Conservation (phyloP, 371 early-diverging fungal genomes). For the Actinomortierella wolfii region DNA sequence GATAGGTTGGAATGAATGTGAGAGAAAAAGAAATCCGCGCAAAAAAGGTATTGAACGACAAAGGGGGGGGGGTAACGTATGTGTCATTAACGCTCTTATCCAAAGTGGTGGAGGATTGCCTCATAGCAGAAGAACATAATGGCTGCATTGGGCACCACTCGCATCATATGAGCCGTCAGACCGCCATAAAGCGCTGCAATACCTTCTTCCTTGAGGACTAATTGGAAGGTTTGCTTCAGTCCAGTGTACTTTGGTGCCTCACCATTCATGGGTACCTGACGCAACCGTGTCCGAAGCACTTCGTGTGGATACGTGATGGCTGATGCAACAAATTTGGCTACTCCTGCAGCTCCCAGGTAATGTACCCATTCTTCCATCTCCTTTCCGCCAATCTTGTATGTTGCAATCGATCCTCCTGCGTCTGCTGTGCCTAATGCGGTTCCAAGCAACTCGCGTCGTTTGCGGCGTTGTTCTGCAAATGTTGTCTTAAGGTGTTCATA, state of each 20-base stretch:
- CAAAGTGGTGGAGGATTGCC: conserved; percentile 68
- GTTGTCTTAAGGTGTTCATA: conserved; percentile 88
- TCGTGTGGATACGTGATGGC: conserved; percentile 87
- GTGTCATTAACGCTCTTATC: conserved; percentile 15
- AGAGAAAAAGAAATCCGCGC: too few species aligned
- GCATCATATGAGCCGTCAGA: conserved; percentile 91
- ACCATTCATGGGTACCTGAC: conserved; percentile 76
- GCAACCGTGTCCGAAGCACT: conserved; percentile 84
- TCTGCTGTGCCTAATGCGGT: background rate
- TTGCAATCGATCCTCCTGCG: background rate
- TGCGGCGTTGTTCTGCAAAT: conserved; percentile 25
- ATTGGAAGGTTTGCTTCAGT: conserved; percentile 68
- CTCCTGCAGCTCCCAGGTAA: conserved; percentile 82
- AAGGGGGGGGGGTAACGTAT: too few species aligned
- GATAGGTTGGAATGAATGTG: too few species aligned
- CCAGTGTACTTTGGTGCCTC: conserved; percentile 76
- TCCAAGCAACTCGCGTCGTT: conserved; percentile 23
- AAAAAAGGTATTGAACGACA: too few species aligned
- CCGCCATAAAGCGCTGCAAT: conserved; percentile 90
- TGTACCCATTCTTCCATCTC: conserved; percentile 69
- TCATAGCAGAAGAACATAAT: conserved; percentile 96
- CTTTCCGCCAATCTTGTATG: conserved; percentile 26
- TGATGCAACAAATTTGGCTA: conserved; percentile 89
- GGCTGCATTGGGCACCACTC: conserved; percentile 96
- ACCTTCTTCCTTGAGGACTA: conserved; percentile 88